Evolutionary conservation across 257 asterid genomes (phyloP), one percentile per base, ranked within the genome.

Genomic region (Gynochthodes officinalis): DNA sequence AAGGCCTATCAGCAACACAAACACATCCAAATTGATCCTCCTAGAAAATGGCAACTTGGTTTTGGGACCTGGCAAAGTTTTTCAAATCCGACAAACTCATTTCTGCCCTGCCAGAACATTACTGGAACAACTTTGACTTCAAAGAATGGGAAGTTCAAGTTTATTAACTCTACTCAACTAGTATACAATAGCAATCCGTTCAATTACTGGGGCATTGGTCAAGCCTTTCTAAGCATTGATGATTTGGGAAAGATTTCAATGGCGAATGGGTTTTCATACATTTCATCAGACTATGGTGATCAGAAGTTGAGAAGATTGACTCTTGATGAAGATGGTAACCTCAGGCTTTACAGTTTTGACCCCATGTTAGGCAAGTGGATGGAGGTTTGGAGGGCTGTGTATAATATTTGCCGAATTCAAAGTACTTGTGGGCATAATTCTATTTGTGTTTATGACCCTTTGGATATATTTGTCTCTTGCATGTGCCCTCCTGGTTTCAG

Each of bases 401-500:
- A 71, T 69, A 83, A 91, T 69, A 21, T 83, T 43, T 89, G 97
- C 62, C 18, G 3, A 64, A 74, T 89, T 33, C 85, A 81, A 62
- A 96, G 94, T 70, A 79, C 79, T 63, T 91, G 97, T 74, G 97
- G 96, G 71, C 46, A n/a, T 18, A 86, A 87, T 73, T 83, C 87
- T 11, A 78, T 91, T 21, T 91, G 97, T 67, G 63, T 87, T 72
- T 89, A 78, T 65, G 83, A 91, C 78, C 76, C 49, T 44, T 8
- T 76, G 75, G 82, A 59, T 58, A 48, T 73, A 57, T 78, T 82
- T 23, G 84, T 89, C 59, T 83, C 86, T 4, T 91, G 97, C 37
- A 70, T 79, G 2, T 91, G 96, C 78, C 96, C 97, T 48, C 96
- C 97, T 13, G 97, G 97, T 67, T 91, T 82, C 62, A 63, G 15